Base-by-base conservation (phyloP, 495 filamentous ascomycete species). In the Rhizodiscina lignyota region DNA sequence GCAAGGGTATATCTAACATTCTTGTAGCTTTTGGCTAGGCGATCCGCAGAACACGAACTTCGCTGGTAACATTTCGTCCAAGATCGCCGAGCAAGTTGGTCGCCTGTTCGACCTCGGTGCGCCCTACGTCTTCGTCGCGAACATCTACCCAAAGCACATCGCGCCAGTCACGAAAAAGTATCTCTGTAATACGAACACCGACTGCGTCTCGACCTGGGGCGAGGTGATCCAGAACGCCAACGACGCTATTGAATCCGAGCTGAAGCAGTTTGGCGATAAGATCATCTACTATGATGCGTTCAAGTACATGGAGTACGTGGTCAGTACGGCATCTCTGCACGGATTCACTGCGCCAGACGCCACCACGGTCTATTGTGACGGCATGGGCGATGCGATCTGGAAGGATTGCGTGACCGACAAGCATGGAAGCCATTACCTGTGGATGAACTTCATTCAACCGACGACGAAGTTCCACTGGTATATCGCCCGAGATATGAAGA, bases 221-320 rank as follows among this genome's bases (percentile, higher is more conserved):
- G 18, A 35, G 12, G 29, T 49, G n/a, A 49, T 49, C 35, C 12
- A 41, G 20, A 18, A 30, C 5, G 35, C 35, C 32, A 49, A 49
- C 23, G 13, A 11, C 13, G 38, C 38, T 17, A 35, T 46, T 29
- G 17, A 45, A 28, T 15, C 15, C 10, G 29, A 12, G n/a, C 34
- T 41, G 6, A 30, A 26, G 26, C 36, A 42, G 32, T 36, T 34
- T 20, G 35, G 29, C 10, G 26, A 23, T 18, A 49, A 49, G 39
- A 23, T 45, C 22, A 45, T 45, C 16, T 49, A 49, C 30, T 42
- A 49, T 36, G 45, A 49, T 28, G 43, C 32, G 4, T 49, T 45
- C 34, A 31, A 24, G 33, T 49, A 38, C 38, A 45, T 49, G 38
- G 16, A 18, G 0, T 18, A 36, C 26, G 4, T 49, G 18, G 36